phyloP scores from a whole-genome alignment of 306 rosid genomes.

The Styphnolobium japonicum region DNA sequence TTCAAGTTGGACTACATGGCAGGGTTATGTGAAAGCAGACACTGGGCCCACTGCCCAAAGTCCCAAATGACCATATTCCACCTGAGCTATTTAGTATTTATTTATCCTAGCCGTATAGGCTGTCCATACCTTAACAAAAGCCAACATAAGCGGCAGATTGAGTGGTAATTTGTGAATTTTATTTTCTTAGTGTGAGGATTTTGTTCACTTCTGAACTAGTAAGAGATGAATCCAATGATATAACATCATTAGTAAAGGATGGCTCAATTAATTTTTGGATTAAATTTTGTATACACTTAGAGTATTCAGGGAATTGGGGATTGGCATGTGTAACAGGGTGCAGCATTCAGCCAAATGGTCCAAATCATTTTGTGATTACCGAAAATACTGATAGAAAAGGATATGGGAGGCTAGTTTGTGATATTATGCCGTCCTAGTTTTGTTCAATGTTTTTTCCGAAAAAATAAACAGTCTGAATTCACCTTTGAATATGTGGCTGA shows the following conservation, averaged over 20 bases:
- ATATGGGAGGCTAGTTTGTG: neutral
- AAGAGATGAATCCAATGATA: neutral
- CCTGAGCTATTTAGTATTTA: neutral
- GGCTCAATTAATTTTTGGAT: neutral
- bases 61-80: neutral
- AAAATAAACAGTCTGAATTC: constrained; percentile 6
- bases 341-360: neutral
- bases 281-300: neutral
- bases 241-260: neutral
- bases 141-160: neutral
- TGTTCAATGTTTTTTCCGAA: neutral
- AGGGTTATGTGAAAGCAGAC: neutral
- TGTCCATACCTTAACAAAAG: neutral
- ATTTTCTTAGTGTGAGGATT: neutral
- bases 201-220: neutral
- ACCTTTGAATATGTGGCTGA: constrained; percentile 9
- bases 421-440: neutral
- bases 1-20: neutral
- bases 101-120: neutral
- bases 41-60: neutral
- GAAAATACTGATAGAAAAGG: neutral
- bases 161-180: neutral
- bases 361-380: constrained; percentile 1
- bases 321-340: neutral
- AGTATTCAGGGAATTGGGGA: neutral